Evolutionary conservation across 208 protist genomes (phyloP), one percentile per base, ranked within the genome.

Genomic region (Crithidia brevicula): DNA sequence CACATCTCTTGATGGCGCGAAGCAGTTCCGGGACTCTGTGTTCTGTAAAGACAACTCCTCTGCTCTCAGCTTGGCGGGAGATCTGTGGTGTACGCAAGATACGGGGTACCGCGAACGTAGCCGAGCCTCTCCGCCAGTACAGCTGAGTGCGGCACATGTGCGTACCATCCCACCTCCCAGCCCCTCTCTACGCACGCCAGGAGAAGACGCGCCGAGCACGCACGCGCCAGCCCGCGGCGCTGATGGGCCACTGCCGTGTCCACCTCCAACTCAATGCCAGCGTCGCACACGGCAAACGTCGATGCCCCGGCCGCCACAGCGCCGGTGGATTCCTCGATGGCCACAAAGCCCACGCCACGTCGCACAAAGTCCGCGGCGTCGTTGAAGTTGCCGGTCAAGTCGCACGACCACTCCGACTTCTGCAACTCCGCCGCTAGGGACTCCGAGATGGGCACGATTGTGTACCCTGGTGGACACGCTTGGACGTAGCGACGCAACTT

Each of bases 251-350:
- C 47, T 20, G 45, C 60, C 5, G 62, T 67, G 50, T 67, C 62
- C 38, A 68, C 63, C 40, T 60, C 63, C 51, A 60, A 7, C 20
- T 68, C 30, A 27, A 60, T 36, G 13, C 63, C 63, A 3, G 31
- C 63, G n/a, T 60, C 51, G 51, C 63, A 68, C 31, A 68, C 18
- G 34, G 51, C 30, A 60, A 68, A 60, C 33, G 36, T 47, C 8
- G 51, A 33, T 2, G 51, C 63, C 20, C 51, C 63, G 51, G 51
- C 63, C 1, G 62, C 47, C 16, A 67, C 40, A 11, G 27, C 15
- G 13, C 51, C 51, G 8, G 63, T 60, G 15, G 33, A 33, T 1
- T 6, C 18, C 11, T 60, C 40, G 4, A 52, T 33, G 22, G 23
- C 63, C 8, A 52, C 40, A 46, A 68, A 59, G 20, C 38, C 27